Evolutionary conservation across 108 stramenopile genomes (phyloP), one percentile per base, ranked within the genome.

Genomic region (Epithemia pelagica): DNA sequence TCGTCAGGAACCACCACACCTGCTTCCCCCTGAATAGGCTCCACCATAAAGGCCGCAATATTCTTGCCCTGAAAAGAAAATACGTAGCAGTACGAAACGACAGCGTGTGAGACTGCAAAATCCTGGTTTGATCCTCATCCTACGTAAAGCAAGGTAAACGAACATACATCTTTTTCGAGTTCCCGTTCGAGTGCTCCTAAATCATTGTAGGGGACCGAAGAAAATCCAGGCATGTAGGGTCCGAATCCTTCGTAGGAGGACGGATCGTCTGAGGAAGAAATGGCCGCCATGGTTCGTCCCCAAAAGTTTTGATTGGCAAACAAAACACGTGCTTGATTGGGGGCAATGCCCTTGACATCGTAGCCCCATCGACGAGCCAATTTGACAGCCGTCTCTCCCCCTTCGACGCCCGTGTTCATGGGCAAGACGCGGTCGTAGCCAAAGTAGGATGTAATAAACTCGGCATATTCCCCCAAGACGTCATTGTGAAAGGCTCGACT

Each of bases 341-440:
- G 67, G 1, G 96, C 82, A 51, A 99, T 93, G 27, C 95, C 96
- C 78, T 99, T 99, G 52, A 92, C 86, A 52, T 87, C 94, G 70
- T 99, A 99, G 57, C 92, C 98, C 99, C 78, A 87, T 37, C 87
- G 78, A 32, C 95, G 74, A 46, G 92, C 93, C 30, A 98, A 72
- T 69, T 97, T 97, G 69, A 99, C 84, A 20, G 99, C 99, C 21
- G 98, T 97, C 73, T 99, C 99, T 15, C 98, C 96, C 22, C 94
- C 99, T 75, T 99, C 99, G 10, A 99, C 99, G 8, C 99, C 99
- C 0, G 96, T 97, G 77, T 99, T 99, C 96, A 98, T 98, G 58
- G 98, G 99, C 33, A 99, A 73, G 20, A 97, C 90, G 21, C 96
- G 87, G 72, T 99, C 99, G 78, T 96, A 98, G 21, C 89, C 90